A percentile compares a stretch with the other conserved stretches of the same genome.
These are phyloP conservation scores for Clitoria ternatea DNA, from an alignment of 306 rosid species.

Conservation along the genomic window DNA sequence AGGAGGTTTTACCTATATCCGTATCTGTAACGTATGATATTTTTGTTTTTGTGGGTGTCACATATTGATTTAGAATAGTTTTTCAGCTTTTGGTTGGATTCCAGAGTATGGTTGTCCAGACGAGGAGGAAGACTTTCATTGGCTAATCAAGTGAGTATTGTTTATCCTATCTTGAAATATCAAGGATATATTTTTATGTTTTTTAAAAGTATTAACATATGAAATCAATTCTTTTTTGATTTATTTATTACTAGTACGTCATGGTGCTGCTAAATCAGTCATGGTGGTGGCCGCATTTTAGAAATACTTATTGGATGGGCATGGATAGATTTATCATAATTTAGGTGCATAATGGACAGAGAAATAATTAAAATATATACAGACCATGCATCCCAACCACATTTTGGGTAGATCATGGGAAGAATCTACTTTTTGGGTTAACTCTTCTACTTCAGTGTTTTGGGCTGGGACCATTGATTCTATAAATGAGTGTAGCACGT, in stretches of 20 bases:
- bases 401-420: no score
- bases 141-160: constrained; percentile 76
- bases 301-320: neutral
- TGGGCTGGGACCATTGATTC: no score
- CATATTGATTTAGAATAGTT: constrained; percentile 16
- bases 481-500: no score
- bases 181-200: neutral
- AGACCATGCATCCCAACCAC: neutral
- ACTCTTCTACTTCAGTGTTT: no score
- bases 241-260: neutral
- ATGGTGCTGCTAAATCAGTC: neutral
- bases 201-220: neutral
- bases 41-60: neutral
- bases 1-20: constrained; percentile 71
- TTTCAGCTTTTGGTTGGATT: constrained; percentile 93
- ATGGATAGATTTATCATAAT: neutral
- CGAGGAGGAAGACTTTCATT: constrained; percentile 76
- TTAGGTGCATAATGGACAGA: neutral
- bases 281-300: neutral
- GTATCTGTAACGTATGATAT: neutral
- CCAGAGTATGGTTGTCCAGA: constrained; percentile 93
- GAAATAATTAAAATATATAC: neutral
- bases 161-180: constrained; percentile 12
- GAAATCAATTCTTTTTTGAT: neutral
- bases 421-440: no score